phyloP scores from a whole-genome alignment of 202 grass and related monocot genomes.

The Musa balbisiana region DNA sequence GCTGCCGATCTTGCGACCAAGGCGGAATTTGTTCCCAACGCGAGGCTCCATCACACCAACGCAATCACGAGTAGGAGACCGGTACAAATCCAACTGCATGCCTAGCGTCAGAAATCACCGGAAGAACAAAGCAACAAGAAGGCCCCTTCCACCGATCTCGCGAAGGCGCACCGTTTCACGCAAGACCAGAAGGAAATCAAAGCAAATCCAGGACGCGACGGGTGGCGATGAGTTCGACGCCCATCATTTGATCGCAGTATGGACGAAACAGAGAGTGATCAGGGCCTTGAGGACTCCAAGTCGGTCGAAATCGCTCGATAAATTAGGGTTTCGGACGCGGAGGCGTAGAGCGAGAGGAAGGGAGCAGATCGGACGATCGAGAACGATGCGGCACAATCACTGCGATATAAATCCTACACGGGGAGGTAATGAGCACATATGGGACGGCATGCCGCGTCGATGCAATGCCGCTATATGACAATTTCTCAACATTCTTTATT shows the following conservation, averaged over 20 bases:
- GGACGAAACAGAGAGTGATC: too few relatives aligned
- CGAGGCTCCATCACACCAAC: constrained; percentile 57
- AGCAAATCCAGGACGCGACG: neutral
- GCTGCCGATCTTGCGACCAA: constrained; percentile 93
- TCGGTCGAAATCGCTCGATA: neutral
- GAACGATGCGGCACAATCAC: too few relatives aligned
- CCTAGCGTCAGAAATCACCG: constrained; percentile 7
- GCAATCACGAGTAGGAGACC: constrained; percentile 16
- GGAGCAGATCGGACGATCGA: too few relatives aligned
- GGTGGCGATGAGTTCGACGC: neutral
- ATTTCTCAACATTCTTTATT: too few relatives aligned
- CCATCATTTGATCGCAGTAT: neutral
- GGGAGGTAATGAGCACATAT: too few relatives aligned
- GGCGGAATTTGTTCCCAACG: constrained; percentile 84
- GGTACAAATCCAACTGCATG: constrained; percentile 4
- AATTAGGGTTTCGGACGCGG: constrained; percentile 18
- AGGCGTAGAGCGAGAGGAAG: too few relatives aligned
- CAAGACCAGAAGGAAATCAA: neutral
- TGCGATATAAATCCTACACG: too few relatives aligned
- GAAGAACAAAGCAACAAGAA: constrained; percentile 3
- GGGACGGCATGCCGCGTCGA: too few relatives aligned
- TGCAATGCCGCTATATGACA: too few relatives aligned
- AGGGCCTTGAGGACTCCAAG: neutral
- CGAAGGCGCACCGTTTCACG: too few relatives aligned
- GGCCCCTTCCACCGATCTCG: constrained; percentile 19